Evolutionary conservation across 108 stramenopile species (phyloP).

Genomic region (Nitzschia sp.): DNA sequence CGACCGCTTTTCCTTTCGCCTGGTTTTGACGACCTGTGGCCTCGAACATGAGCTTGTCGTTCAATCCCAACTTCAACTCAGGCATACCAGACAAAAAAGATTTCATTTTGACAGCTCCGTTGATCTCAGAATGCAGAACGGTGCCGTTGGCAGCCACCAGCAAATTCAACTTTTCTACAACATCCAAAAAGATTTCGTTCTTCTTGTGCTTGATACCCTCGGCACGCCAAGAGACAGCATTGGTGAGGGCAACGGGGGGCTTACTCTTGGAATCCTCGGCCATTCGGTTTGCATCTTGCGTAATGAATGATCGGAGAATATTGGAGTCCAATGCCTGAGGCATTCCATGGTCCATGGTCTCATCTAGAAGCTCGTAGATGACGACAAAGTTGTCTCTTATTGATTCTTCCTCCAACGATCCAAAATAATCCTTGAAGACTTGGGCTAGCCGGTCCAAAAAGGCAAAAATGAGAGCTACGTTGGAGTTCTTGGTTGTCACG

Average conservation of each 20-base stretch:
- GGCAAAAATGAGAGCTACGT: conserved; percentile 90
- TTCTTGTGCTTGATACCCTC: conserved; percentile 99
- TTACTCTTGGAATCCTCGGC: conserved; percentile 74
- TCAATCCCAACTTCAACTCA: conserved; percentile 96
- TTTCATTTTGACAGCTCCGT: conserved; percentile 92
- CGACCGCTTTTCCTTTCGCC: conserved; percentile 87
- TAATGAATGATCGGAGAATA: conserved; percentile 91
- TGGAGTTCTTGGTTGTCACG: conserved; percentile 95
- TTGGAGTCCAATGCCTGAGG: conserved; percentile 90
- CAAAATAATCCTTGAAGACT: conserved; percentile 98
- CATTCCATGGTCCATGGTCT: conserved; percentile 99
- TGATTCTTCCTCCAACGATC: conserved; percentile 96
- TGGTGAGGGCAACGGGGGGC: conserved; percentile 96
- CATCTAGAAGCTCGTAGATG: conserved; percentile 98
- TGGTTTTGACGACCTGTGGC: conserved; percentile 66
- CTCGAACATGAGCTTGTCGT: conserved; percentile 98
- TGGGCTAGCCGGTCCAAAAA: conserved; percentile 88
- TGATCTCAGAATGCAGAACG: conserved; percentile 89
- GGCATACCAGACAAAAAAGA: conserved; percentile 98
- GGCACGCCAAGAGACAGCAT: conserved; percentile 96
- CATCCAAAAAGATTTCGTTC: conserved; percentile 99
- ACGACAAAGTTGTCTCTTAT: conserved; percentile 99
- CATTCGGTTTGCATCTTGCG: conserved; percentile 93
- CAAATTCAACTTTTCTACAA: conserved; percentile 98
- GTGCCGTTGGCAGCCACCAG: conserved; percentile 97